Evolutionary conservation across 2,329 filamentous ascomycete genomes (phyloP), one percentile per base, ranked within the genome.

Genomic region (Claviceps capensis): DNA sequence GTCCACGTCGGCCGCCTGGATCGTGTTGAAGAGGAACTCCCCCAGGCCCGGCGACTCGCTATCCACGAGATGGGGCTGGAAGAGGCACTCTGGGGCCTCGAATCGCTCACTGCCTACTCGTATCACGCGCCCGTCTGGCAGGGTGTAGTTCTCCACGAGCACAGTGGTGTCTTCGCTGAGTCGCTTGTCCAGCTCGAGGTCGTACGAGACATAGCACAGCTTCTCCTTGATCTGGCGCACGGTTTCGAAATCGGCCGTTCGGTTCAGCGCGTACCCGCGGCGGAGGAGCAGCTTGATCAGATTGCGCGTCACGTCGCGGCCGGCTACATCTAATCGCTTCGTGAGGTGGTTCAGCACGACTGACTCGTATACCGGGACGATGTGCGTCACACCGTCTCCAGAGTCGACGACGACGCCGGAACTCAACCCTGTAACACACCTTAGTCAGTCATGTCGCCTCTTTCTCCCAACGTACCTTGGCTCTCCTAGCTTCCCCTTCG

Each of bases 221-320:
- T 98, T 98, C 77, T 98, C 93, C 75, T 98, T 98, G 75, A 98
- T 97, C 69, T 97, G 91, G 56, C 93, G 86, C 52, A 98, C 93
- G 4, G 93, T 98, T 72, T 98, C 93, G 69, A 98, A 98, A 69
- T 98, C 93, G 66, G 93, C 93, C 13, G 93, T 98, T 67, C 93
- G 83, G 80, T 98, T 98, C 56, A 98, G 82, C 38, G 93, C 89
- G 69, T 98, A 98, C 45, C 93, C 93, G 60, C 93, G 83, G 63
- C 93, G 88, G 53, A 95, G 80, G 19, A 98, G 83, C 48, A 98
- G 83, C 49, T 89, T 88, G 69, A 98, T 98, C 58, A 98, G 79
- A 70, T 98, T 97, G 63, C 91, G 86, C n/a, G 93, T 98, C 51
- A 98, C 93, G 64, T 98, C 93, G 65, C 93, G 85, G 53, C 93